Percentiles rank a stretch among this genome's conserved stretches.
Conservation (phyloP, 306 rosid genomes). For the Rubus parviflorus region DNA sequence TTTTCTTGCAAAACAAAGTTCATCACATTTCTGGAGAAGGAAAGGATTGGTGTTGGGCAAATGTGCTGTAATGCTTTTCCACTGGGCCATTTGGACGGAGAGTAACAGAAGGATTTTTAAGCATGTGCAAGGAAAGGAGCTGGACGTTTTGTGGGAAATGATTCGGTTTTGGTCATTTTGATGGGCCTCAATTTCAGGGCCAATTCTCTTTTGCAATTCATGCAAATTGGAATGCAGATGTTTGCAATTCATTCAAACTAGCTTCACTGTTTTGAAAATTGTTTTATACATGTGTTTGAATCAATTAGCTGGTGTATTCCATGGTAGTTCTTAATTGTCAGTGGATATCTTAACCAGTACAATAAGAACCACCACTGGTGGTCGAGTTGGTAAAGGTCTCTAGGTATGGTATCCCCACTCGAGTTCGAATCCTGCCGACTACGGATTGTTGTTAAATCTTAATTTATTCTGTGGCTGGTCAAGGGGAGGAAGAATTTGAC, state of each 20-base stretch:
- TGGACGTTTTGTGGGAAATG: background rate
- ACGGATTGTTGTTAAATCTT: no score
- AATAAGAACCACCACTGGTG: no score
- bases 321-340: background rate
- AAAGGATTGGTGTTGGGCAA: background rate
- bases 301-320: background rate
- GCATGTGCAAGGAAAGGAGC: background rate
- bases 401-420: no score
- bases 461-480: no score
- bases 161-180: background rate
- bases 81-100: background rate
- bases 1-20: background rate
- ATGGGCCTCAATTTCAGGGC: background rate
- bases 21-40: background rate
- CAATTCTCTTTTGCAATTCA: background rate
- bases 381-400: no score
- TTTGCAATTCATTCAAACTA: no score
- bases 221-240: background rate
- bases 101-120: background rate
- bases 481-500: no score
- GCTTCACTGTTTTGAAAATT: background rate
- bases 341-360: no score
- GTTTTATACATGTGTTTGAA: background rate
- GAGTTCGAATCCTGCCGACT: no score
- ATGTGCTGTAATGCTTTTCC: background rate